phyloP scores from a whole-genome alignment of 1,284 basidiomycete genomes.

The Leccinum fuscescens region DNA sequence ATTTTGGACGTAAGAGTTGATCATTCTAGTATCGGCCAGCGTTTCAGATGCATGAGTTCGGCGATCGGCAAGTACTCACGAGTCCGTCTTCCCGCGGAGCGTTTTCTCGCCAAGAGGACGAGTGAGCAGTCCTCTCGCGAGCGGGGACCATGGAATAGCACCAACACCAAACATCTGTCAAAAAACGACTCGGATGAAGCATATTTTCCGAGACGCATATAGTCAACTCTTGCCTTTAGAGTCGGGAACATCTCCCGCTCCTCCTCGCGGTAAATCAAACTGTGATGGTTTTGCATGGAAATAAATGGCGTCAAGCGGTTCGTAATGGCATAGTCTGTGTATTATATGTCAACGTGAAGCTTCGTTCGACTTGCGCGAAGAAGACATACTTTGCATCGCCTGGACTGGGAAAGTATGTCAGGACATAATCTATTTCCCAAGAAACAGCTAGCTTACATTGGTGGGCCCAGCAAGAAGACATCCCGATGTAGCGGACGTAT shows the following conservation, averaged over 20 bases:
- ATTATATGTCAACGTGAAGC: slow-evolving; percentile 31
- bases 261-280: slow-evolving; percentile 47
- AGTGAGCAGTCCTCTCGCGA: slow-evolving; percentile 38
- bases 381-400: slow-evolving; percentile 31
- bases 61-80: slow-evolving; percentile 8
- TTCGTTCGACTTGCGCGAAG: background rate
- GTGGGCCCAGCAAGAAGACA: slow-evolving; percentile 37
- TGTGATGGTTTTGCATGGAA: slow-evolving; percentile 53
- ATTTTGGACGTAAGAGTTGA: slow-evolving; percentile 22
- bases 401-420: slow-evolving; percentile 20
- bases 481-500: slow-evolving; percentile 54
- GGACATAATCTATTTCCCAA: background rate
- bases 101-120: slow-evolving; percentile 31
- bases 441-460: slow-evolving; percentile 24
- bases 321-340: slow-evolving; percentile 18
- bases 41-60: background rate
- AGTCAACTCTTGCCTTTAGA: slow-evolving; percentile 11
- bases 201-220: background rate
- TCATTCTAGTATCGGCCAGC: slow-evolving; percentile 5
- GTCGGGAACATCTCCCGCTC: slow-evolving; percentile 52
- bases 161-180: slow-evolving; percentile 35
- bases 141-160: slow-evolving; percentile 37
- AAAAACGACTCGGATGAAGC: slow-evolving; percentile 21
- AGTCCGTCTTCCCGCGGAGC: slow-evolving; percentile 30
- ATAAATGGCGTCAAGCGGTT: slow-evolving; percentile 49